Conservation (phyloP, 257 asterid genomes). For the Linderniella brevidens region DNA sequence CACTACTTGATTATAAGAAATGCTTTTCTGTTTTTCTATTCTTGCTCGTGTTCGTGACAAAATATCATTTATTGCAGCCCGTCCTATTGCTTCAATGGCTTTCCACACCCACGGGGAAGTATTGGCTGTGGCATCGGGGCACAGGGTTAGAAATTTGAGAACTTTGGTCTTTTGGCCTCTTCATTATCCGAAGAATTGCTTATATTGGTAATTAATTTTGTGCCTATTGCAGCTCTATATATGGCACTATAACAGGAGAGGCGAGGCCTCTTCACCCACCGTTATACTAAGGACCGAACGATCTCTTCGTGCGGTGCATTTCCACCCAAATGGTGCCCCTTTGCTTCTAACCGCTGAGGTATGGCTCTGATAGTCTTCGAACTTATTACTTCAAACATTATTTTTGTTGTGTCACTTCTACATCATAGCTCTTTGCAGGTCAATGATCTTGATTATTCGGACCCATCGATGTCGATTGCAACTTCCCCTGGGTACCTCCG, state of each 20-base stretch:
- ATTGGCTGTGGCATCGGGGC: slow-evolving; percentile 98
- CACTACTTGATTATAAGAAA: background rate
- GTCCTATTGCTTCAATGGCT: slow-evolving; percentile 96
- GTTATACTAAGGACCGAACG: slow-evolving; percentile 81
- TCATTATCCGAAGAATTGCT: slow-evolving; percentile 11
- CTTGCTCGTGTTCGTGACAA: slow-evolving; percentile 1
- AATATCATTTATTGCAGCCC: slow-evolving; percentile 36
- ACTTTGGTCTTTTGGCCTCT: slow-evolving; percentile 6
- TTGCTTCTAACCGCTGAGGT: slow-evolving; percentile 98
- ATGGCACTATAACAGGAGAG: slow-evolving; percentile 81
- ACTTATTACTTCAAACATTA: background rate
- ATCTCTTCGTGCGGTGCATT: slow-evolving; percentile 96
- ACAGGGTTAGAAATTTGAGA: slow-evolving; percentile 51
- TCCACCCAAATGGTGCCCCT: slow-evolving; percentile 93
- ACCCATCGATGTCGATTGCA: slow-evolving; percentile 80
- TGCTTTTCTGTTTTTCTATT: background rate
- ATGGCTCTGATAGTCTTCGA: slow-evolving; percentile 15
- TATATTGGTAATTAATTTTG: slow-evolving; percentile 16
- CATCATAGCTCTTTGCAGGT: slow-evolving; percentile 25
- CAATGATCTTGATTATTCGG: slow-evolving; percentile 83
- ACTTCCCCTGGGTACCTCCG: slow-evolving; percentile 78
- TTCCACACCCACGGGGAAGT: slow-evolving; percentile 94
- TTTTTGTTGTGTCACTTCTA: slow-evolving; percentile 10
- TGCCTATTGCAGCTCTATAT: slow-evolving; percentile 56
- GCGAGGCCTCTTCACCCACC: slow-evolving; percentile 71